A percentile compares a stretch with the other conserved stretches of the same genome.
Evolutionary conservation across 495 filamentous ascomycete genomes (phyloP).

Genomic region (Penicillium manginii): DNA sequence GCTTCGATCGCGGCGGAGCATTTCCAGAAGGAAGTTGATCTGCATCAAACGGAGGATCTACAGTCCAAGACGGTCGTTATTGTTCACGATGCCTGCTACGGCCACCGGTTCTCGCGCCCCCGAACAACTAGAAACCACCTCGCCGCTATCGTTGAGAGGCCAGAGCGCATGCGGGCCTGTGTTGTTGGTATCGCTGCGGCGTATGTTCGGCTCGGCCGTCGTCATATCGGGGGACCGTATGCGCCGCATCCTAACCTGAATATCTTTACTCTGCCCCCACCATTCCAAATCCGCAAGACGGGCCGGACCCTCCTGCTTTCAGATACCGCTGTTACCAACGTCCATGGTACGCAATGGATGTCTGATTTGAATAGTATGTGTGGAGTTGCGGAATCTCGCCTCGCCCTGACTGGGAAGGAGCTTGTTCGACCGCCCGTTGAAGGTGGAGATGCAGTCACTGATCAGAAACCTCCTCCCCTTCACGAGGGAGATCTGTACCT

Average conservation of each 20-base stretch:
- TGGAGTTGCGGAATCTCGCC: constrained; percentile 69
- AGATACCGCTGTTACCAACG: constrained; percentile 73
- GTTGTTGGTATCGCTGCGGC: constrained; percentile 82
- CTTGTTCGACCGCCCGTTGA: constrained; percentile 62
- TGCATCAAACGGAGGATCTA: constrained; percentile 58
- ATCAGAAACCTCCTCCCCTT: constrained; percentile 46
- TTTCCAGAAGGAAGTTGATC: constrained; percentile 69
- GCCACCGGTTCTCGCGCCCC: constrained; percentile 86
- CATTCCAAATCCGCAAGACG: constrained; percentile 82
- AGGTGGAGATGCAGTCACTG: constrained; percentile 41
- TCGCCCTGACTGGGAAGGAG: constrained; percentile 76
- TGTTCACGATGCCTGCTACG: constrained; percentile 90
- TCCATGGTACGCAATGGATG: constrained; percentile 90
- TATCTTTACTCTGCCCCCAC: constrained; percentile 51
- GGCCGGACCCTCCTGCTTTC: constrained; percentile 63
- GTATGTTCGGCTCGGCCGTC: constrained; percentile 81
- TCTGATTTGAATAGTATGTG: constrained; percentile 86
- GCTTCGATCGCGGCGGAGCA: constrained; percentile 68
- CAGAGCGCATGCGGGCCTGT: constrained; percentile 86
- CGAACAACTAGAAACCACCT: constrained; percentile 67
- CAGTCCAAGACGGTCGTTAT: constrained; percentile 75
- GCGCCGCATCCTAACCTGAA: constrained; percentile 62
- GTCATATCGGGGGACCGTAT: constrained; percentile 73
- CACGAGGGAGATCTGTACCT: constrained; percentile 90
- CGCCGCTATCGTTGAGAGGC: constrained; percentile 82